phyloP scores from a whole-genome alignment of 148 eudicot genomes.

The Linanthus parryae region DNA sequence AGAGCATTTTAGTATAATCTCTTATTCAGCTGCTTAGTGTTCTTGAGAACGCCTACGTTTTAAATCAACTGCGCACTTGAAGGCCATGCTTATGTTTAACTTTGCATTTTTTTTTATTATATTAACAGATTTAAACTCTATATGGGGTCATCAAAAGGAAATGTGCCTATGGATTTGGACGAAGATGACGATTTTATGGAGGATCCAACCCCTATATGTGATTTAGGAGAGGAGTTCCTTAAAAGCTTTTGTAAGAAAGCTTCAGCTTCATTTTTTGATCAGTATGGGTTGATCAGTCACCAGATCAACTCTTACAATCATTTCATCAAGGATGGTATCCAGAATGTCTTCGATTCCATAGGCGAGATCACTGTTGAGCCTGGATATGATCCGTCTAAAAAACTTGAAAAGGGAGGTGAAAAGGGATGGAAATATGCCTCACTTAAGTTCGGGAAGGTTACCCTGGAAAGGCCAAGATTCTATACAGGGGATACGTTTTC shows the following conservation, averaged over 20 bases:
- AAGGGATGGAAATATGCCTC: constrained; percentile 67
- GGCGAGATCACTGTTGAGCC: constrained; percentile 70
- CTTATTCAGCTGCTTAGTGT: too few relatives aligned
- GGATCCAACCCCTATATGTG: constrained; percentile 28
- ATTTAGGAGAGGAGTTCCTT: constrained; percentile 42
- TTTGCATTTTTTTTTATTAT: too few relatives aligned
- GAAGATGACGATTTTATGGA: constrained; percentile 34
- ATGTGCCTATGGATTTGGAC: constrained; percentile 34
- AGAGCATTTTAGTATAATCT: too few relatives aligned
- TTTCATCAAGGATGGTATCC: constrained; percentile 57
- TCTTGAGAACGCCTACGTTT: too few relatives aligned
- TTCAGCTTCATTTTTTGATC: constrained; percentile 55
- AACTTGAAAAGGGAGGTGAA: too few relatives aligned
- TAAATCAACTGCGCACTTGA: too few relatives aligned
- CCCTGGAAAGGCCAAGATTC: constrained; percentile 65
- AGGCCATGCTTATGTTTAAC: too few relatives aligned
- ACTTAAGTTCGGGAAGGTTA: constrained; percentile 66
- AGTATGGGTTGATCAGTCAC: constrained; percentile 80
- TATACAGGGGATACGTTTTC: constrained; percentile 69
- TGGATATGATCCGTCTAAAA: constrained; percentile 81
- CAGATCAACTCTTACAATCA: constrained; percentile 86
- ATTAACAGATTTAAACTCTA: too few relatives aligned
- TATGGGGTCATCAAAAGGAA: too few relatives aligned
- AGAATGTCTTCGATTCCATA: constrained; percentile 52
- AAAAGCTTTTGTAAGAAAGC: constrained; percentile 64